A percentile compares a stretch with the other conserved stretches of the same genome.
These are phyloP conservation scores for Phytophthora quininea DNA, from an alignment of 352 stramenopile genomes.

Conservation along the genomic window DNA sequence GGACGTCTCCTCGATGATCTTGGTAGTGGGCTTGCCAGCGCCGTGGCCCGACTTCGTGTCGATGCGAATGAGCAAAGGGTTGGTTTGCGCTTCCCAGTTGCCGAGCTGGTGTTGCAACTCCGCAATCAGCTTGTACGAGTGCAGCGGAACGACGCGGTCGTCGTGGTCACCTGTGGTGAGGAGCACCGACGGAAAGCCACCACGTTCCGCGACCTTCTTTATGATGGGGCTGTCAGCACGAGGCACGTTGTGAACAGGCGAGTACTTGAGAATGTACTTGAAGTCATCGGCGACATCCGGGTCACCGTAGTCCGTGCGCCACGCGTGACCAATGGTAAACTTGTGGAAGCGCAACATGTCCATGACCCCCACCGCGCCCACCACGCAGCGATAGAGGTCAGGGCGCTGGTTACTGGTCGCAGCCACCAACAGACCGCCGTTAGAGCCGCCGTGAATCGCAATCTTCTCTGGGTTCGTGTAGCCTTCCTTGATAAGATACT, in stretches of 20 bases:
- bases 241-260: constrained; percentile 90
- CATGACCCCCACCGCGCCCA: constrained; percentile 93
- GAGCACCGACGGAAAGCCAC: constrained; percentile 82
- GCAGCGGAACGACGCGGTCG: constrained; percentile 89
- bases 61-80: constrained; percentile 90
- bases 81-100: constrained; percentile 59
- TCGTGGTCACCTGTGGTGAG: constrained; percentile 92
- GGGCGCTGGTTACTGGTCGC: constrained; percentile 90
- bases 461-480: constrained; percentile 92
- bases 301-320: constrained; percentile 89
- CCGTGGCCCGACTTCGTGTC: constrained; percentile 91
- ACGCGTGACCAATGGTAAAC: constrained; percentile 93
- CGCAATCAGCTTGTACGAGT: constrained; percentile 92
- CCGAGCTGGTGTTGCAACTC: constrained; percentile 86
- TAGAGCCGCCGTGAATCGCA: constrained; percentile 92
- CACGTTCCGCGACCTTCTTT: constrained; percentile 52
- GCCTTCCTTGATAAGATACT: constrained; percentile 90
- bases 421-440: constrained; percentile 94
- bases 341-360: constrained; percentile 97
- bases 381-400: constrained; percentile 92
- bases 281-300: constrained; percentile 82
- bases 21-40: constrained; percentile 88
- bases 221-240: constrained; percentile 50
- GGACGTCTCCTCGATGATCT: constrained; percentile 87
- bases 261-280: constrained; percentile 87